A percentile compares a stretch with the other conserved stretches of the same genome.
These are phyloP conservation scores for Penicillium olsonii DNA, from an alignment of 2,329 filamentous ascomycete genomes.

Conservation along the genomic window DNA sequence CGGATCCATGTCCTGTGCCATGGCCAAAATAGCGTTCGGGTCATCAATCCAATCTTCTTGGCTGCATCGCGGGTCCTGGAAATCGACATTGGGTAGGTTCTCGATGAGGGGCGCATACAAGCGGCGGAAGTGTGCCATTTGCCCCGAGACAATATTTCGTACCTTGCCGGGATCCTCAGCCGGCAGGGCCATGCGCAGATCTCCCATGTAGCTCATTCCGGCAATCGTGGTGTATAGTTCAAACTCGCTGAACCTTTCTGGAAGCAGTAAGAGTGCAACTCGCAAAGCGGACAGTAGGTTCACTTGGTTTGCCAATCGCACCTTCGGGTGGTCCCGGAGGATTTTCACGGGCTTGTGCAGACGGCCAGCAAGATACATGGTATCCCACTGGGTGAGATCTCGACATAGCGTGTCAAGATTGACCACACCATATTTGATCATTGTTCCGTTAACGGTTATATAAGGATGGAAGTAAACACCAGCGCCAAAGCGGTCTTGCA, in stretches of 20 bases:
- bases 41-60: slow-evolving; percentile 65
- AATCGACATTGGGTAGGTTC: slow-evolving; percentile 84
- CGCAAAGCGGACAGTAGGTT: slow-evolving; percentile 91
- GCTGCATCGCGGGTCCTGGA: slow-evolving; percentile 64
- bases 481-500: slow-evolving; percentile 86
- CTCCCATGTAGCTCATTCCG: slow-evolving; percentile 88
- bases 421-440: slow-evolving; percentile 98
- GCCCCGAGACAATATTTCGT: slow-evolving; percentile 87
- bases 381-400: slow-evolving; percentile 89
- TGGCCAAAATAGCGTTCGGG: slow-evolving; percentile 62
- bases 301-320: slow-evolving; percentile 92
- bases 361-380: slow-evolving; percentile 91
- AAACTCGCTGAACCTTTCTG: slow-evolving; percentile 79
- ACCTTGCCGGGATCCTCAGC: slow-evolving; percentile 93
- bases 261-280: slow-evolving; percentile 83
- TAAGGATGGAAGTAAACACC: slow-evolving; percentile 98
- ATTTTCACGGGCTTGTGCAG: slow-evolving; percentile 99
- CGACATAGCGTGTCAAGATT: slow-evolving; percentile 85
- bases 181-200: slow-evolving; percentile 90
- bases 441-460: slow-evolving; percentile 87
- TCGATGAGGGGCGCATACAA: slow-evolving; percentile 88
- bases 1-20: slow-evolving; percentile 91
- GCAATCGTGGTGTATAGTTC: slow-evolving; percentile 90
- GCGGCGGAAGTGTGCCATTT: slow-evolving; percentile 86
- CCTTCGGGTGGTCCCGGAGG: slow-evolving; percentile 85